phyloP scores from a whole-genome alignment of 108 stramenopile species.

The Chaetoceros muelleri region DNA sequence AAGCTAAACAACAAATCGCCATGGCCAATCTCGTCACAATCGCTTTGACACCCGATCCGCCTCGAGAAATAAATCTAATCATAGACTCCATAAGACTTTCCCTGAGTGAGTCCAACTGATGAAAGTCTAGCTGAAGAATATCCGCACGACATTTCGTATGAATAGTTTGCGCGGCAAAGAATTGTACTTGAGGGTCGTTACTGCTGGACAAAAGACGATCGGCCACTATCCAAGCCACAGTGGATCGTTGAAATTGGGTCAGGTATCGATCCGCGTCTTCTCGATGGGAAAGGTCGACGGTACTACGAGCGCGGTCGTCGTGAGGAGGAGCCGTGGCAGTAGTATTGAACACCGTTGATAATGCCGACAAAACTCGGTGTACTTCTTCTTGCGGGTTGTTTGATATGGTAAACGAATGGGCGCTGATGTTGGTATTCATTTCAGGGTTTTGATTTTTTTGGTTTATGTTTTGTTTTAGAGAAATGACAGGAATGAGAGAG shows the following conservation, averaged over 20 bases:
- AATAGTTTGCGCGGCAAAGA: conserved; percentile 84
- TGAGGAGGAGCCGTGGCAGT: not conserved
- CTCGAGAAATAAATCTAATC: conserved; percentile 9
- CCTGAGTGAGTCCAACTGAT: conserved; percentile 42
- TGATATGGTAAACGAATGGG: too few relatives aligned
- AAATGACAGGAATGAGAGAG: too few relatives aligned
- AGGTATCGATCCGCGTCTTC: conserved; percentile 71
- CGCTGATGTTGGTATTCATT: too few relatives aligned
- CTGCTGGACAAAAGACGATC: conserved; percentile 42
- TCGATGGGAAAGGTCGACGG: conserved; percentile 14
- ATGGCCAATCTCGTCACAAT: conserved; percentile 64
- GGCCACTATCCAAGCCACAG: conserved; percentile 73
- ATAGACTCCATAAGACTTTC: conserved; percentile 58
- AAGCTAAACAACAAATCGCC: conserved; percentile 60
- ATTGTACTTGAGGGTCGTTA: conserved; percentile 43
- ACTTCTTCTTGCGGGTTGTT: conserved; percentile 44
- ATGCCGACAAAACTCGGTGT: conserved; percentile 45
- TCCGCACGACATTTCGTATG: conserved; percentile 66
- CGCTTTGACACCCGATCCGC: conserved; percentile 21
- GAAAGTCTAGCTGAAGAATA: conserved; percentile 39
- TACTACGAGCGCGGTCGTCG: not conserved
- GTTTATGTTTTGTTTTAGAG: too few relatives aligned
- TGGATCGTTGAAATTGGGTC: conserved; percentile 53
- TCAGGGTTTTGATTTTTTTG: too few relatives aligned
- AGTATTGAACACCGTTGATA: conserved; percentile 56